Evolutionary conservation across 1,284 basidiomycete genomes (phyloP).

Genomic region (Quambalaria eucalypti): DNA sequence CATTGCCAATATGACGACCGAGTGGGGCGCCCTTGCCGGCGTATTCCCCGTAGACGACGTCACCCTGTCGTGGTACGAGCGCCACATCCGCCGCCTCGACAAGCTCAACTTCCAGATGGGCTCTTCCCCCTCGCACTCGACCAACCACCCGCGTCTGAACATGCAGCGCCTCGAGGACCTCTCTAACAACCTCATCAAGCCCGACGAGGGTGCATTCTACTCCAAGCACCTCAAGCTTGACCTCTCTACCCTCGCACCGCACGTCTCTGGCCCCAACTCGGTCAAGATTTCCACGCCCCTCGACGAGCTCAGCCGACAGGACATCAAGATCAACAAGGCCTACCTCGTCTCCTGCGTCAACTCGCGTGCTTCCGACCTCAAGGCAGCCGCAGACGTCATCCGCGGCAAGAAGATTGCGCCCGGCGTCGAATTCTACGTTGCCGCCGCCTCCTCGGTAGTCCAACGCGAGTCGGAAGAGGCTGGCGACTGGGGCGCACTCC

Average conservation of each 20-base stretch:
- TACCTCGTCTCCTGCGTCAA: constrained; percentile 99
- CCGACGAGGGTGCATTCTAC: constrained; percentile 75
- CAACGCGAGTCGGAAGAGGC: constrained; percentile 76
- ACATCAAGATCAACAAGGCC: constrained; percentile 85
- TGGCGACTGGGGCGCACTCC: constrained; percentile 80
- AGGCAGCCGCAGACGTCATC: constrained; percentile 80
- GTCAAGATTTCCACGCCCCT: constrained; percentile 92
- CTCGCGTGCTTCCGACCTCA: constrained; percentile 87
- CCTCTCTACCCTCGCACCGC: constrained; percentile 83
- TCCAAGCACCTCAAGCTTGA: constrained; percentile 83
- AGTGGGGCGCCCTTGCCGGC: constrained; percentile 94
- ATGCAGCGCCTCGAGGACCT: constrained; percentile 57
- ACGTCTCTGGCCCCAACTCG: constrained; percentile 93
- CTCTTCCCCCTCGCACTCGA: constrained; percentile 53
- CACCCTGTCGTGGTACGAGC: constrained; percentile 78
- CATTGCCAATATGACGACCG: constrained; percentile 84
- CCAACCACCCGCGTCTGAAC: constrained; percentile 74
- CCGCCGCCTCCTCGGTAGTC: constrained; percentile 82
- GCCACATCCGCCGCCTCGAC: constrained; percentile 66
- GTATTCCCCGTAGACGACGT: constrained; percentile 86
- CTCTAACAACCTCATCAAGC: constrained; percentile 57
- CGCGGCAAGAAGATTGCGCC: constrained; percentile 69
- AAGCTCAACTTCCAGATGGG: constrained; percentile 62
- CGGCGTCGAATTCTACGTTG: constrained; percentile 94
- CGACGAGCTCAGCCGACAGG: constrained; percentile 63